Conservation (phyloP, 306 rosid genomes). For the Quercus aquifolioides region DNA sequence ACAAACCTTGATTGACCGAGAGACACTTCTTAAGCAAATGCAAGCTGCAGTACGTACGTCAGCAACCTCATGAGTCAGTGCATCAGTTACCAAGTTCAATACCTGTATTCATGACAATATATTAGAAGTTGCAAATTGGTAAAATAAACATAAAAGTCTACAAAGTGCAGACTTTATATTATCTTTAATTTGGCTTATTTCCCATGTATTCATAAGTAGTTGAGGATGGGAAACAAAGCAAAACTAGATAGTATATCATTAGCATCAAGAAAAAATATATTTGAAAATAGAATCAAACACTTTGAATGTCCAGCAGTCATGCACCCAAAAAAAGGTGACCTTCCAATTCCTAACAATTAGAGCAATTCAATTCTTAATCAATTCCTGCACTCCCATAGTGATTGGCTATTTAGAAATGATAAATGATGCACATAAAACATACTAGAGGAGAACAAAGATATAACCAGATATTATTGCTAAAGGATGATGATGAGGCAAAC, state of each 20-base stretch:
- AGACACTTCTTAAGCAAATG: conserved; percentile 80
- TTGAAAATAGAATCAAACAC: background rate
- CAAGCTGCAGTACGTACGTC: conserved; percentile 82
- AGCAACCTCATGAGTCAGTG: conserved; percentile 63
- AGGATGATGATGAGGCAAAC: background rate
- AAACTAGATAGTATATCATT: background rate
- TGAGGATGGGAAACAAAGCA: background rate
- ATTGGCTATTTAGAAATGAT: background rate
- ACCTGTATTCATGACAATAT: conserved; percentile 40
- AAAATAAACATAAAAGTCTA: background rate
- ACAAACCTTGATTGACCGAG: conserved; percentile 91
- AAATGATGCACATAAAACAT: background rate
- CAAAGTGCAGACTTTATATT: conserved; percentile 6
- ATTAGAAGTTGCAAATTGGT: conserved; percentile 17
- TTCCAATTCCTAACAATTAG: background rate
- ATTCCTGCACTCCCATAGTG: background rate
- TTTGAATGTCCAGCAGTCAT: too few relatives aligned
- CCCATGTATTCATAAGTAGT: background rate
- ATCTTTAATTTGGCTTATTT: background rate
- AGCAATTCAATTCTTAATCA: background rate
- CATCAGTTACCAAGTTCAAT: conserved; percentile 51
- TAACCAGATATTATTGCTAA: background rate
- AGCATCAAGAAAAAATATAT: background rate
- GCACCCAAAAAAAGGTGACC: too few relatives aligned
- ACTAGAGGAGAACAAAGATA: background rate